Base-by-base conservation (phyloP, 306 rosid species). In the Datisca glomerata region DNA sequence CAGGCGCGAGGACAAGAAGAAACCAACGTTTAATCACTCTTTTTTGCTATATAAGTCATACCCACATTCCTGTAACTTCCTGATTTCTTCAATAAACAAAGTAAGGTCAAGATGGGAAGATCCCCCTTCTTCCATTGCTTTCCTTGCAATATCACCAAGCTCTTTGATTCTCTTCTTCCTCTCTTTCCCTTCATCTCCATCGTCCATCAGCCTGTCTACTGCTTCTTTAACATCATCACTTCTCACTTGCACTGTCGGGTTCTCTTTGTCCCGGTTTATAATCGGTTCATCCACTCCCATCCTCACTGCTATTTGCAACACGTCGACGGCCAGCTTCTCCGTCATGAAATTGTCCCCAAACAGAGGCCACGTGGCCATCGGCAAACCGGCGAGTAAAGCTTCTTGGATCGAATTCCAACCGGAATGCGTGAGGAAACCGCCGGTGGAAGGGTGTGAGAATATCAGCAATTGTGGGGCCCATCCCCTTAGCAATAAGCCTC, bases 381-480 rank as follows among this genome's bases (percentile, higher is more conserved):
- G 93, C n/a, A 78, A 39, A 0, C 87, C 87, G 0, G 58, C 63
- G 22, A 55, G 21, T 31, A 78, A 36, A 24, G 69, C 93, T 61
- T 78, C 87, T 0, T 69, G 37, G 0, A 74, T 74, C 0, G 93
- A 81, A 19, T 81, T 81, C 86, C 93, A 81, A 4, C 86, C 93
- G 31, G 83, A 74, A 3, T 81, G 93, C 2, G 84, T 81, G 21
- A 81, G 19, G 34, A 81, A 81, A 3, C 72, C 85, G 12, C 93
- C 82, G 9, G 65, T 18, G 0, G 86, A 2, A 4, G 61, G 51
- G 45, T 58, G 71, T 2, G 71, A 24, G 0, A 65, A 24, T 15
- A 65, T 65, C 14, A 65, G 10, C 6, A 65, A 33, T 35, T 65
- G 61, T 0, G 66, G 66, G 0, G 71, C 65, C 71, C 71, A 65